These are phyloP conservation scores for Mrakia hoshinonis DNA, from an alignment of 768 basidiomycete species.

Conservation along the genomic window DNA sequence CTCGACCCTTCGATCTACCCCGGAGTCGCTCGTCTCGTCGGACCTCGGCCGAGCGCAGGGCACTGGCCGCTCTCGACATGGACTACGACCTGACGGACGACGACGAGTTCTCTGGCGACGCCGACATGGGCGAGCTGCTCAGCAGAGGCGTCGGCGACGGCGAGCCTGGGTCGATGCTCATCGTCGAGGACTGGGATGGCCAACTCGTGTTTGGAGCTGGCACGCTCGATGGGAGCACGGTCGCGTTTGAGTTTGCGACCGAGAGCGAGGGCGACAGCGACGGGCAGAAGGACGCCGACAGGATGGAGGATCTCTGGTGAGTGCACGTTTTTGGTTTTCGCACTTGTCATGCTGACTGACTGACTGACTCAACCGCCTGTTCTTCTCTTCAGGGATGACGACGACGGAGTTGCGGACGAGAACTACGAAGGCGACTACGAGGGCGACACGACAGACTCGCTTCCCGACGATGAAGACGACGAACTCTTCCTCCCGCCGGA, in stretches of 20 bases:
- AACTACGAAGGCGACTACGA: constrained; percentile 28
- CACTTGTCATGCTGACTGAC: too few relatives aligned
- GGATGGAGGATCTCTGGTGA: constrained; percentile 28
- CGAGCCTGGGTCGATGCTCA: constrained; percentile 14
- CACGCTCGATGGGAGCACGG: constrained; percentile 5
- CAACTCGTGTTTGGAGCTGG: constrained; percentile 23
- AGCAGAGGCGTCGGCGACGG: constrained; percentile 10
- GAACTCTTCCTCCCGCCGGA: constrained; percentile 3
- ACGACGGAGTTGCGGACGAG: constrained; percentile 17
- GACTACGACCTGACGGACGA: constrained; percentile 2
- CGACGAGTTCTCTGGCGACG: neutral
- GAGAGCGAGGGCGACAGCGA: constrained; percentile 30
- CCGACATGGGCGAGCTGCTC: neutral
- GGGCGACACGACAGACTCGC: constrained; percentile 29
- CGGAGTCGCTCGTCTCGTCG: neutral
- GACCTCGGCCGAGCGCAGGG: neutral
- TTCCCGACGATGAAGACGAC: constrained; percentile 28
- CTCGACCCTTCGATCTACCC: neutral
- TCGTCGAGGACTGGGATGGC: constrained; percentile 28
- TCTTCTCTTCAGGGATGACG: neutral
- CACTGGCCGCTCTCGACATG: neutral
- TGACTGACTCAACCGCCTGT: too few relatives aligned
- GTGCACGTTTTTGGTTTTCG: neutral
- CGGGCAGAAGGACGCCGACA: constrained; percentile 21
- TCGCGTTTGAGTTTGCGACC: constrained; percentile 25